Evolutionary conservation across 2,329 filamentous ascomycete species (phyloP).

Genomic region (Fusarium metavorans): DNA sequence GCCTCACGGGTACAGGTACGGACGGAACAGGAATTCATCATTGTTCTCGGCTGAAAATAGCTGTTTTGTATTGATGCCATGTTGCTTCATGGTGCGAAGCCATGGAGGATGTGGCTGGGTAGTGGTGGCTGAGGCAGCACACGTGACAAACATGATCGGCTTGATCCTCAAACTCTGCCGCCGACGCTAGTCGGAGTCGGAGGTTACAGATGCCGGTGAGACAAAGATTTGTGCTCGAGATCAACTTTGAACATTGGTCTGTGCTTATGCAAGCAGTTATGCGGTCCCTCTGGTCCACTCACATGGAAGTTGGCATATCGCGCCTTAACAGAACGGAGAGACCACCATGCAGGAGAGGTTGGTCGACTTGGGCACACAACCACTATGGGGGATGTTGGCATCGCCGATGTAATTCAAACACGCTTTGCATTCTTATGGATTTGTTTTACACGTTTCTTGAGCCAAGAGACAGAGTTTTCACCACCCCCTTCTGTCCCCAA

Average conservation of each 20-base stretch:
- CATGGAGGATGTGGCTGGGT: background rate
- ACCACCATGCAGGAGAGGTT: background rate
- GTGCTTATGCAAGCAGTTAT: background rate
- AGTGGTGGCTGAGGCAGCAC: background rate
- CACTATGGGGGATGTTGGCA: background rate
- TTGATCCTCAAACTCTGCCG: background rate
- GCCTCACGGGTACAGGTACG: background rate
- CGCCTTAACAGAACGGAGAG: background rate
- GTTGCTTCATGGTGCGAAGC: background rate
- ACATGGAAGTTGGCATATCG: background rate
- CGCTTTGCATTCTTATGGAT: background rate
- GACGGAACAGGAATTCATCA: background rate
- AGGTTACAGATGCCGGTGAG: background rate
- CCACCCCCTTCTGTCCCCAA: background rate
- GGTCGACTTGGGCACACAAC: background rate
- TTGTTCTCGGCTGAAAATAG: background rate
- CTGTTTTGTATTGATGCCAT: background rate
- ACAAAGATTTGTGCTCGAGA: background rate
- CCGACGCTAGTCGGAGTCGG: background rate
- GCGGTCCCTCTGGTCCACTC: background rate
- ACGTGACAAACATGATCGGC: background rate
- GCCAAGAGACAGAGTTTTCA: background rate
- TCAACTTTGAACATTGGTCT: no score
- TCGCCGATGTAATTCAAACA: background rate
- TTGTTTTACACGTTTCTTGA: background rate